Conservation (phyloP, 768 basidiomycete species). For the Lactarius trivialis region DNA sequence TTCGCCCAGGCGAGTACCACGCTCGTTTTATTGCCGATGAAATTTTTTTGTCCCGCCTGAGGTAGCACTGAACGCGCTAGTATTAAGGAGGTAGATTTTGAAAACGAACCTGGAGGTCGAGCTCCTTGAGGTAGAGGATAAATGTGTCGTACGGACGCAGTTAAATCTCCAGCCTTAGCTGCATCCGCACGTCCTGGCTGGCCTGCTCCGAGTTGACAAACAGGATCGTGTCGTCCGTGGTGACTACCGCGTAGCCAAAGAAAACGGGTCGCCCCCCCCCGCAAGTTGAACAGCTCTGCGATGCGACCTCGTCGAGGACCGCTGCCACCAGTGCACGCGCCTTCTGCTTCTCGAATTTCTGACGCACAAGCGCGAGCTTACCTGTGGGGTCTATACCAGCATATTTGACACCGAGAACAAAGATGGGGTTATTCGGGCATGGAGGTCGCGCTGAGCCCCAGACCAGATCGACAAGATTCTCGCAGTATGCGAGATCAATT, state of each 20-base stretch:
- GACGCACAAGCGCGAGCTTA: slow-evolving; percentile 66
- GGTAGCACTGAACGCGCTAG: background rate
- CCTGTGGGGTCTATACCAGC: slow-evolving; percentile 57
- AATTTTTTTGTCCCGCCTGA: slow-evolving; percentile 47
- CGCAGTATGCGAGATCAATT: slow-evolving; percentile 61
- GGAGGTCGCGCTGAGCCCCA: slow-evolving; percentile 65
- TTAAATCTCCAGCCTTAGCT: slow-evolving; percentile 53
- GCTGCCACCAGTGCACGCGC: slow-evolving; percentile 68
- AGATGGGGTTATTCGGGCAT: slow-evolving; percentile 60
- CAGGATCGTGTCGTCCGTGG: slow-evolving; percentile 45
- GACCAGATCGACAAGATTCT: slow-evolving; percentile 73
- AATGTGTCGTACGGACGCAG: slow-evolving; percentile 65
- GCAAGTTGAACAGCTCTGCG: slow-evolving; percentile 89
- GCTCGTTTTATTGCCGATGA: slow-evolving; percentile 72
- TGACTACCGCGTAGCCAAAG: slow-evolving; percentile 85
- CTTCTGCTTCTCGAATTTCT: slow-evolving; percentile 56
- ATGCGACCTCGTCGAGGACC: slow-evolving; percentile 90
- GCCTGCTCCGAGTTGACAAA: slow-evolving; percentile 58
- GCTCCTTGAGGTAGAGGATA: slow-evolving; percentile 52
- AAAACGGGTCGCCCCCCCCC: slow-evolving; percentile 95
- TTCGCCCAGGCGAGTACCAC: slow-evolving; percentile 77
- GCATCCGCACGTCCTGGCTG: slow-evolving; percentile 40
- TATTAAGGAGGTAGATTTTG: background rate
- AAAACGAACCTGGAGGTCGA: slow-evolving; percentile 30
- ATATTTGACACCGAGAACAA: slow-evolving; percentile 67